Base-by-base conservation (phyloP, 768 basidiomycete species). In the Asterophora lycoperdoides region DNA sequence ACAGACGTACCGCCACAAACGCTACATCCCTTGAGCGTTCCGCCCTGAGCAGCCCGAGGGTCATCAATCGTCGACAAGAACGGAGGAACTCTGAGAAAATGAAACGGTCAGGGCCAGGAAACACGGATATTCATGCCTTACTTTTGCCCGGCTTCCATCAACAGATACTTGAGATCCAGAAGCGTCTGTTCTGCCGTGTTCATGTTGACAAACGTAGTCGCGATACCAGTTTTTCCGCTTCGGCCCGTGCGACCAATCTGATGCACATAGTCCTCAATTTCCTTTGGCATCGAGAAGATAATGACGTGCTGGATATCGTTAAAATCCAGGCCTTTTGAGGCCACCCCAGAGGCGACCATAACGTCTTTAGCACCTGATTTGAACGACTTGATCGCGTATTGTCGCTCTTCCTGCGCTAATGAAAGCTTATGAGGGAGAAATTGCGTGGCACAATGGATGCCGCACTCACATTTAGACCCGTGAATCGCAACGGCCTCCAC, bases 211-310 rank as follows among this genome's bases (percentile, higher is more conserved):
- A 99, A 99, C 30, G 96, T 94, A 29, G 96, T 99, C 28, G 96
- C 95, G 48, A 99, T 97, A 44, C 96, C 96, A 1, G 96, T 99
- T 67, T 97, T 97, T 17, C 96, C 96, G 56, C 89, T 93, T 57
- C 96, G 84, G 44, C 96, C 96, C 6, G 96, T 99, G 52, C 96
- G 88, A 20, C 96, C 96, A 56, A 98, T 98, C 68, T 99, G 95
- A 72, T 99, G 96, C 42, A 98, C 95, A 60, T 99, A 99, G 66
- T 99, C 96, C 68, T 99, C 96, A 54, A 99, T 99, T 72, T 99
- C 96, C 67, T 98, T 99, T 0, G 96, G 96, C 96, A 99, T 98
- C 26, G 89, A 85, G 66, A 94, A 99, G 54, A 97, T 98, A 68
- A 99, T 97, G 63, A 98, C 94, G 64, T 97, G 96, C 59, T 97